These are phyloP conservation scores for Boletus mariae DNA, from an alignment of 1,284 basidiomycete species.

Conservation along the genomic window DNA sequence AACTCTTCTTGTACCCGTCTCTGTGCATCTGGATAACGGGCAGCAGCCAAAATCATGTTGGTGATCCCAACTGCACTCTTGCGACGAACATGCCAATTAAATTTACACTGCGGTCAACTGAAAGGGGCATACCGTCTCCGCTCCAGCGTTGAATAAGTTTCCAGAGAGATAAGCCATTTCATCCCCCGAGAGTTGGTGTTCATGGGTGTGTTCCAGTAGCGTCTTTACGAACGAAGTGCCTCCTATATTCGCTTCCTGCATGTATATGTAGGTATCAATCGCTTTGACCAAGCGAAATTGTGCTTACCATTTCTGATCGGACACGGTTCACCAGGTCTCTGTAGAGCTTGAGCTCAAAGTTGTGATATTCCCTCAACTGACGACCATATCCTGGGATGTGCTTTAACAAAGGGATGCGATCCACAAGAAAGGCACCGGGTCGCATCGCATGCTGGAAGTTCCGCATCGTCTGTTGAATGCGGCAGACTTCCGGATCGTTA, in stretches of 20 bases:
- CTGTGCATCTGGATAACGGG: slow-evolving; percentile 54
- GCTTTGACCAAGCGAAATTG: neutral
- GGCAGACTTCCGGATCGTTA: slow-evolving; percentile 54
- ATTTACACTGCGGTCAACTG: neutral
- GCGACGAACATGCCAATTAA: neutral
- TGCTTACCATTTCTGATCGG: slow-evolving; percentile 41
- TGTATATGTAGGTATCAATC: neutral
- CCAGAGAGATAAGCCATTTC: slow-evolving; percentile 61
- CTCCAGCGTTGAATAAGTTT: slow-evolving; percentile 59
- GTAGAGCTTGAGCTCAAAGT: slow-evolving; percentile 54
- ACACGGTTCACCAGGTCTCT: slow-evolving; percentile 46
- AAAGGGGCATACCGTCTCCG: slow-evolving; percentile 43
- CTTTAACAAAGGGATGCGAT: slow-evolving; percentile 53
- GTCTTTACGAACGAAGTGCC: slow-evolving; percentile 50
- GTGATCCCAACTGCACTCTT: slow-evolving; percentile 56
- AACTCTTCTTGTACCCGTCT: slow-evolving; percentile 57
- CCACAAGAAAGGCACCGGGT: slow-evolving; percentile 58
- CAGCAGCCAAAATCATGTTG: slow-evolving; percentile 60
- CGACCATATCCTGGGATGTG: slow-evolving; percentile 29
- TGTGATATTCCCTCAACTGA: slow-evolving; percentile 39
- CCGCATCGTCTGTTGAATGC: slow-evolving; percentile 46
- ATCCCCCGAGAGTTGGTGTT: slow-evolving; percentile 46
- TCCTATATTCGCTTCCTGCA: slow-evolving; percentile 34
- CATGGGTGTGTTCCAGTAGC: slow-evolving; percentile 47
- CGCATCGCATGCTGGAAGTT: slow-evolving; percentile 49